Evolutionary conservation across 2,329 filamentous ascomycete species (phyloP), one percentile per base, ranked within the genome.

Genomic region (Ophiostoma sp.): DNA sequence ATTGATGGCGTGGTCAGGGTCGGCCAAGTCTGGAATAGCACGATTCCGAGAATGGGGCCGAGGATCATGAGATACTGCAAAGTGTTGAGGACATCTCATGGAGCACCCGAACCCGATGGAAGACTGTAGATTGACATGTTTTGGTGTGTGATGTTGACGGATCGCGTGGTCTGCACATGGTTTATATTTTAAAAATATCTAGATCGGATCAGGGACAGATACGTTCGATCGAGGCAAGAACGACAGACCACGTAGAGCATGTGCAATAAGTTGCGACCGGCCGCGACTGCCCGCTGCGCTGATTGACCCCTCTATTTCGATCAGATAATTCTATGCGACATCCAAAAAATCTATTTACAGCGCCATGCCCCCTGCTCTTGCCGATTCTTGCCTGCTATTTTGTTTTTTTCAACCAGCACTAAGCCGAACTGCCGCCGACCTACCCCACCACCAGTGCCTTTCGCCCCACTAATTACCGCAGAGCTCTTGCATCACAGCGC

Each of bases 381-480:
- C 52, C 17, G n/a, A 5, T 27, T 57, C n/a, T 57, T 23, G 27
- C 10, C 17, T 27, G 17, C 3, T 48, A 48, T 39, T 39, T 13
- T 39, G 36, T 10, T 48, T 48, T 0, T 20, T 48, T 15, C 52
- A 27, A 57, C 52, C 52, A 57, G 52, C 52, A 57, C 52, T 57
- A 57, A 57, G 52, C 52, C 52, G 52, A 57, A 57, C 52, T 57
- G 52, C 52, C 52, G 20, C 52, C 52, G 52, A 62, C 27, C 57
- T 62, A 62, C 57, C 57, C 57, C 57, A 62, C 57, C 27, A 62
- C 7, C 57, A 62, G 57, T 33, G 57, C 57, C 15, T 27, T 11
- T 20, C 27, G 57, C 57, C 57, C 57, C 57, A 62, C 57, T 62
- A 33, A 62, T 17, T 57, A 27, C 27, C 57, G 57, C 57, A 13